phyloP scores from a whole-genome alignment of 768 basidiomycete genomes.

The Tulasnella sp. region DNA sequence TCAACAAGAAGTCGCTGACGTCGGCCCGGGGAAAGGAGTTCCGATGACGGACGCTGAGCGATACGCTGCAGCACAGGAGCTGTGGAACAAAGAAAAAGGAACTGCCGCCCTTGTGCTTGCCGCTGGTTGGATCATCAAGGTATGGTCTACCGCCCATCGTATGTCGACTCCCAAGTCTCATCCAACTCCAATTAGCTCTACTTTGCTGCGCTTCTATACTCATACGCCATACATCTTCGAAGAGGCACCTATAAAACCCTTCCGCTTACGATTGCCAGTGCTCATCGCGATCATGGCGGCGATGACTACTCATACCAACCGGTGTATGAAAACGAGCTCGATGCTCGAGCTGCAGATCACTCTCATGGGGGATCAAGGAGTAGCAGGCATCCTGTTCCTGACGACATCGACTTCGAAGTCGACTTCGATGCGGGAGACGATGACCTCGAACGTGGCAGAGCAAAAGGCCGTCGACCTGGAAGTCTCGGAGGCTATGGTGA shows the following conservation, averaged over 20 bases:
- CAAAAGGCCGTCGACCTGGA: not conserved
- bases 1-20: slow-evolving; percentile 61
- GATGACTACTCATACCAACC: slow-evolving; percentile 9
- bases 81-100: slow-evolving; percentile 88
- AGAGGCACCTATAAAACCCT: slow-evolving; percentile 82
- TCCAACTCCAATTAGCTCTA: slow-evolving; percentile 49
- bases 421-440: not conserved
- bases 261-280: slow-evolving; percentile 33
- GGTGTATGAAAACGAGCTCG: slow-evolving; percentile 10
- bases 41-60: slow-evolving; percentile 53
- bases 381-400: not conserved
- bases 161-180: not conserved
- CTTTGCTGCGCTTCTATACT: slow-evolving; percentile 82
- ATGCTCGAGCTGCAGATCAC: not conserved
- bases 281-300: not conserved
- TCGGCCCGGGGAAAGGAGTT: slow-evolving; percentile 35
- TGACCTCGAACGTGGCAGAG: slow-evolving; percentile 6
- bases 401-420: slow-evolving; percentile 11
- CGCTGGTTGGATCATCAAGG: slow-evolving; percentile 82
- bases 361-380: not conserved
- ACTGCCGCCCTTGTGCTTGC: slow-evolving; percentile 66
- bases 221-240: slow-evolving; percentile 85
- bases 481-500: slow-evolving; percentile 3
- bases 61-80: slow-evolving; percentile 55
- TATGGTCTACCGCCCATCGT: slow-evolving; percentile 26